A percentile compares a stretch with the other conserved stretches of the same genome.
phyloP scores from a whole-genome alignment of 1,284 basidiomycete genomes.

The Microbotryomycetes sp. region DNA sequence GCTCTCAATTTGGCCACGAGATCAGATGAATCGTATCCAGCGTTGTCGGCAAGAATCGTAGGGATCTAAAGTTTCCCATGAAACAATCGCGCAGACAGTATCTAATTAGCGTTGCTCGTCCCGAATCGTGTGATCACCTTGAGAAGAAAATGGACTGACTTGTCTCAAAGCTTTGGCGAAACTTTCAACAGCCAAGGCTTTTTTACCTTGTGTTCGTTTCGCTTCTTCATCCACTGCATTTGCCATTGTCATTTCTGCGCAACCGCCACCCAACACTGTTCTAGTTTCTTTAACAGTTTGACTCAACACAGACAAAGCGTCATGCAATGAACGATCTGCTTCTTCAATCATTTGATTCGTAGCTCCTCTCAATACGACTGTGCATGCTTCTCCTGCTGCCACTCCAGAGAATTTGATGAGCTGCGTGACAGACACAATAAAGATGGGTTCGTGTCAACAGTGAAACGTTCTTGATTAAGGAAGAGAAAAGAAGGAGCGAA shows the following conservation, averaged over 20 bases:
- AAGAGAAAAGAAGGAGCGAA: constrained; percentile 46
- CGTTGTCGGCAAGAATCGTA: constrained; percentile 94
- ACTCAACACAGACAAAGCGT: constrained; percentile 92
- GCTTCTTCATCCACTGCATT: constrained; percentile 88
- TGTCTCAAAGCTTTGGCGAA: constrained; percentile 84
- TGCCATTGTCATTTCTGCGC: constrained; percentile 96
- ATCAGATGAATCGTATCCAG: constrained; percentile 94
- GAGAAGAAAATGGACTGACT: constrained; percentile 36
- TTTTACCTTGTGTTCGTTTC: constrained; percentile 81
- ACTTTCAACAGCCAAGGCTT: constrained; percentile 87
- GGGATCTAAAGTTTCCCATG: constrained; percentile 57
- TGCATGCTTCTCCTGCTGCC: constrained; percentile 97
- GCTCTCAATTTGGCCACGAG: constrained; percentile 83
- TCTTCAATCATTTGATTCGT: constrained; percentile 99
- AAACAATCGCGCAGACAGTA: too few species aligned
- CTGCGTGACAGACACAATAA: constrained; percentile 46
- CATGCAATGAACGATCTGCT: constrained; percentile 94
- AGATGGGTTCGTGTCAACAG: neutral
- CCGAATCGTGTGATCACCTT: neutral
- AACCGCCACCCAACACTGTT: constrained; percentile 89
- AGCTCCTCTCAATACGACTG: constrained; percentile 92
- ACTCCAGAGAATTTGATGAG: constrained; percentile 99
- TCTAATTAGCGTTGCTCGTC: too few species aligned
- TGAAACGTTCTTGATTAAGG: neutral
- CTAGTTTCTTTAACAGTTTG: constrained; percentile 98